phyloP scores from a whole-genome alignment of 768 basidiomycete genomes.

The Mycena crocata region DNA sequence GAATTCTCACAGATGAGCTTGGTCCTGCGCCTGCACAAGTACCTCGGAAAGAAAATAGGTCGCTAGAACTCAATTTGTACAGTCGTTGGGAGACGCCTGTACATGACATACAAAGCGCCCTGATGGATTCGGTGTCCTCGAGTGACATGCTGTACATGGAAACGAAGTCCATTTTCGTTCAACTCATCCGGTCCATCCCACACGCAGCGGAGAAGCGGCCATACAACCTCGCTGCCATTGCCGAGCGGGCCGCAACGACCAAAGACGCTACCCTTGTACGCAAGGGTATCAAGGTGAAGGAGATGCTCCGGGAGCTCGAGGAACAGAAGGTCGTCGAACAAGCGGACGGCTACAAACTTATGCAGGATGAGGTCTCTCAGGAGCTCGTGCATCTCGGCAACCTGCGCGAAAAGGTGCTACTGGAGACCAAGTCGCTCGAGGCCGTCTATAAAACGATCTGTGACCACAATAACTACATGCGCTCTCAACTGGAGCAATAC shows the following conservation, averaged over 20 bases:
- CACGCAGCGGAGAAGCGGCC: conserved; percentile 86
- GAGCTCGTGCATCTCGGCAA: conserved; percentile 98
- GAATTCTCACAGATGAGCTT: conserved; percentile 96
- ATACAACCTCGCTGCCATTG: conserved; percentile 88
- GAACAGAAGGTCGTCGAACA: conserved; percentile 88
- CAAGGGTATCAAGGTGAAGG: conserved; percentile 99
- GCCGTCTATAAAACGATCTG: conserved; percentile 99
- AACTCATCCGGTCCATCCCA: conserved; percentile 95
- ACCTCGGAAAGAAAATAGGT: conserved; percentile 96
- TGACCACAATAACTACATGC: conserved; percentile 98
- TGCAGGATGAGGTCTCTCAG: conserved; percentile 97
- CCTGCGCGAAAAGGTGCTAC: conserved; percentile 92
- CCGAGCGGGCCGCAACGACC: conserved; percentile 95
- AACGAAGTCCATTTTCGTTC: conserved; percentile 98
- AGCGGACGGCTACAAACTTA: conserved; percentile 87
- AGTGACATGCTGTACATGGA: conserved; percentile 99
- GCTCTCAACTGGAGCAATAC: conserved; percentile 97
- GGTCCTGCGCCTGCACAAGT: conserved; percentile 95
- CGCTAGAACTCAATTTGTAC: conserved; percentile 92
- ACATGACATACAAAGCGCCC: conserved; percentile 94
- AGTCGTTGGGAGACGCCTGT: conserved; percentile 99
- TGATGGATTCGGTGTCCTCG: conserved; percentile 97
- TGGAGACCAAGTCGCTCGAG: conserved; percentile 93
- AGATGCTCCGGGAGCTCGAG: conserved; percentile 97
- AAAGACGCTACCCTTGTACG: conserved; percentile 97